Conservation (phyloP, 345 rosid genomes). For the Rhodomyrtus tomentosa region DNA sequence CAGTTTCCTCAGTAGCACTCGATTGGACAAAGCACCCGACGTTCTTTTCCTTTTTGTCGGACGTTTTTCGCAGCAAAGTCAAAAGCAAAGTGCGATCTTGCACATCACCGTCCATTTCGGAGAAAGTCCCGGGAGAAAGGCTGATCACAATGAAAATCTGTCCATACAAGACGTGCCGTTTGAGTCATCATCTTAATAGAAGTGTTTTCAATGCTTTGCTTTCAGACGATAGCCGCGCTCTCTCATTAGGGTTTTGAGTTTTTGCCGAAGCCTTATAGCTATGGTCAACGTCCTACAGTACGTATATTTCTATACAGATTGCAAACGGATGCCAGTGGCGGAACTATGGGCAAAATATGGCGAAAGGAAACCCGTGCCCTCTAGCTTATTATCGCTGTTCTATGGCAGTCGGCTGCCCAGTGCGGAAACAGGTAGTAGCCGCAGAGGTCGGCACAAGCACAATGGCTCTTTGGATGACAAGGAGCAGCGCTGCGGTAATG, state of each 20-base stretch:
- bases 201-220: neutral
- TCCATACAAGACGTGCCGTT: neutral
- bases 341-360: constrained; percentile 53
- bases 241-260: neutral
- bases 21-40: neutral
- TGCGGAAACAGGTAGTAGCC: constrained; percentile 33
- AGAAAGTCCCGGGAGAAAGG: neutral
- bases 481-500: neutral
- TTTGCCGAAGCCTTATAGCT: neutral
- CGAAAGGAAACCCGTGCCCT: constrained; percentile 56
- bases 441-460: constrained; percentile 11
- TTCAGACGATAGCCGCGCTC: neutral
- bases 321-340: constrained; percentile 58
- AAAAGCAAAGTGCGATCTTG: neutral
- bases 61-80: neutral
- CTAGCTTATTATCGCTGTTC: constrained; percentile 56
- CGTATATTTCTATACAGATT: constrained; percentile 10
- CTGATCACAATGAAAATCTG: neutral
- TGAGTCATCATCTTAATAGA: neutral
- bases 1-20: neutral
- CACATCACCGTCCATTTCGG: neutral
- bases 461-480: constrained; percentile 16
- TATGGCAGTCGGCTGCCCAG: constrained; percentile 41
- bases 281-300: neutral
- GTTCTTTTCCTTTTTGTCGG: neutral